Evolutionary conservation across 2,329 filamentous ascomycete species (phyloP).

Genomic region (Cladophialophora chaetospira): DNA sequence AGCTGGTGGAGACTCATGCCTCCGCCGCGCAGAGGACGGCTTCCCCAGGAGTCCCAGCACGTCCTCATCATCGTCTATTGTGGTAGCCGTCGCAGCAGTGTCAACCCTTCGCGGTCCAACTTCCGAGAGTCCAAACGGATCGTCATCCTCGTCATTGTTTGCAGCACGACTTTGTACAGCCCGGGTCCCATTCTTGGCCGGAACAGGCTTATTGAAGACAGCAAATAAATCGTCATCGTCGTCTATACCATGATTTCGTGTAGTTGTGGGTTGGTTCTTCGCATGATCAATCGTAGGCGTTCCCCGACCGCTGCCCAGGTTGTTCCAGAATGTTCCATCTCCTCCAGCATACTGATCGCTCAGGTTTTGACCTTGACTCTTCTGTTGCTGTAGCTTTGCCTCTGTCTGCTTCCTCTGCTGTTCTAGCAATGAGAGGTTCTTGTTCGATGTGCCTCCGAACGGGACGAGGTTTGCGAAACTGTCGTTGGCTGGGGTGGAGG

Average conservation of each 20-base stretch:
- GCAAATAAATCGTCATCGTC: slow-evolving; percentile 61
- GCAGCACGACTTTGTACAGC: slow-evolving; percentile 33
- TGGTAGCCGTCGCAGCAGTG: slow-evolving; percentile 57
- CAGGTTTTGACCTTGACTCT: slow-evolving; percentile 69
- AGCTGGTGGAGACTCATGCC: slow-evolving; percentile 9
- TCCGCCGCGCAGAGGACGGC: slow-evolving; percentile 51
- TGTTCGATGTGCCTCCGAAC: slow-evolving; percentile 55
- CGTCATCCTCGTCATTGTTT: slow-evolving; percentile 69
- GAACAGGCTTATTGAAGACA: slow-evolving; percentile 55
- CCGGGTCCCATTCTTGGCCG: slow-evolving; percentile 37
- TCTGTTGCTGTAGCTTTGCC: slow-evolving; percentile 73
- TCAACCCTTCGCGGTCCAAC: slow-evolving; percentile 50
- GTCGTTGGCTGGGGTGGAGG: slow-evolving; percentile 47
- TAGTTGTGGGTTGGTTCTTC: slow-evolving; percentile 6
- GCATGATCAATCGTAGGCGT: slow-evolving; percentile 39
- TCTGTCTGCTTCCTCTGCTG: slow-evolving; percentile 72
- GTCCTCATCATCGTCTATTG: slow-evolving; percentile 67
- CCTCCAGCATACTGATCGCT: slow-evolving; percentile 74
- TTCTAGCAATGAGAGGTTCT: slow-evolving; percentile 69
- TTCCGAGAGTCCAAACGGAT: slow-evolving; percentile 79
- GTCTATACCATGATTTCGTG: slow-evolving; percentile 8
- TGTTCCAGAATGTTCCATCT: slow-evolving; percentile 73
- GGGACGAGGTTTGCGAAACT: slow-evolving; percentile 68
- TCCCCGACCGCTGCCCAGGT: slow-evolving; percentile 59
- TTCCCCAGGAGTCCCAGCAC: slow-evolving; percentile 63